Evolutionary conservation across 176 grass and related monocot genomes (phyloP).

Genomic region (Canna indica): DNA sequence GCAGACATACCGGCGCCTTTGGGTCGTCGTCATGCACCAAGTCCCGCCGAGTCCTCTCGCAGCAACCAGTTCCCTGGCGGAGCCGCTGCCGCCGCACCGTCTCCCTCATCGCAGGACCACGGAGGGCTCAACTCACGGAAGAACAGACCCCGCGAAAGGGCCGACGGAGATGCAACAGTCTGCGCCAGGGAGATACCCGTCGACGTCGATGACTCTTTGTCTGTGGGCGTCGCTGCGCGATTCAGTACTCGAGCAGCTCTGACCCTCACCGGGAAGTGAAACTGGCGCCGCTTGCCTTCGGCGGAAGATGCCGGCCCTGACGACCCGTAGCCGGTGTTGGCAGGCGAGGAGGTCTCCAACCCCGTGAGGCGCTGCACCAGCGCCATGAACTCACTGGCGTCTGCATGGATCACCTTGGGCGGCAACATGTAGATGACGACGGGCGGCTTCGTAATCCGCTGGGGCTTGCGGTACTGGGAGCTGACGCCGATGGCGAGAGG

Average conservation of each 20-base stretch:
- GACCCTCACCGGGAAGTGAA: background rate
- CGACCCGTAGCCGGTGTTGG: background rate
- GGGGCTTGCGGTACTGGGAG: background rate
- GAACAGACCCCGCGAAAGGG: background rate
- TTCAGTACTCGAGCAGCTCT: background rate
- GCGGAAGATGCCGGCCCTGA: background rate
- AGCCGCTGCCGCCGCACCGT: background rate
- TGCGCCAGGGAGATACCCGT: background rate
- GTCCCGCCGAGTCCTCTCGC: background rate
- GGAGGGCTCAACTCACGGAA: background rate
- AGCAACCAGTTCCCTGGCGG: background rate
- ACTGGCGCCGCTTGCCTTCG: background rate
- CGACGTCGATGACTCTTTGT: background rate
- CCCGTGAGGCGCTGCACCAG: conserved; percentile 1
- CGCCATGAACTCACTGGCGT: conserved; percentile 1
- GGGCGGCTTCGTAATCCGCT: background rate
- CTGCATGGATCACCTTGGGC: background rate
- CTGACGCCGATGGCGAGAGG: too few species aligned
- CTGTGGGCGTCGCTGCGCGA: background rate
- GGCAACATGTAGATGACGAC: conserved; percentile 1
- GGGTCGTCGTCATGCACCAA: too few species aligned
- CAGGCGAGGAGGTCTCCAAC: too few species aligned
- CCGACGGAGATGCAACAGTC: background rate
- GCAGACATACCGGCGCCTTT: too few species aligned
- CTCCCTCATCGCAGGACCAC: background rate